Conservation (phyloP, 441 rosid species). For the Geranium incanum region DNA sequence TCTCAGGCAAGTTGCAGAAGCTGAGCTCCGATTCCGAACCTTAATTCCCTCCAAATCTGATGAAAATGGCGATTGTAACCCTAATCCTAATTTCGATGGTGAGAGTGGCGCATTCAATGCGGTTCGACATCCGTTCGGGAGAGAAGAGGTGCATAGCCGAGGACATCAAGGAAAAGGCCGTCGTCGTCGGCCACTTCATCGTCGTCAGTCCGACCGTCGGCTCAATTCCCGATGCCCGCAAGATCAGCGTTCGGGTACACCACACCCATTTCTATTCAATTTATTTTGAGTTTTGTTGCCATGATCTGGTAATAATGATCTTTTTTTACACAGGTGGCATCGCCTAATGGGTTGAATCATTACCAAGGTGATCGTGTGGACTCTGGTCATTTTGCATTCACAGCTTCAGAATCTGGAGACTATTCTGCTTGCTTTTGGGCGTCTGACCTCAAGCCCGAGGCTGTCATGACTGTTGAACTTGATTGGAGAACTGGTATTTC, state of each 20-base stretch:
- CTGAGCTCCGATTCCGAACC: too few species aligned
- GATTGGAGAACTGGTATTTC: constrained; percentile 77
- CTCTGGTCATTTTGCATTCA: constrained; percentile 63
- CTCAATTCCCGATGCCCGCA: constrained; percentile 47
- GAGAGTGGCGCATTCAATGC: constrained; percentile 37
- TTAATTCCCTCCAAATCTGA: not conserved
- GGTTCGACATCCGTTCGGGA: constrained; percentile 63
- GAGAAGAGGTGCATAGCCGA: constrained; percentile 67
- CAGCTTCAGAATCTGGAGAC: constrained; percentile 56
- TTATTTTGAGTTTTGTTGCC: too few species aligned
- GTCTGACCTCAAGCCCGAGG: constrained; percentile 29
- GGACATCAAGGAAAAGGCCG: constrained; percentile 49
- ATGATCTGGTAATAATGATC: too few species aligned
- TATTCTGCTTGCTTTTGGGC: constrained; percentile 60
- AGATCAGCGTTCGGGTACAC: constrained; percentile 50
- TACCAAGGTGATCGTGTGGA: constrained; percentile 51
- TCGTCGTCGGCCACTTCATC: constrained; percentile 61
- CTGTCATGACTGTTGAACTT: constrained; percentile 43
- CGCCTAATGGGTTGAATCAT: constrained; percentile 48
- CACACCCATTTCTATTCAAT: too few species aligned
- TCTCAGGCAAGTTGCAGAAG: too few species aligned
- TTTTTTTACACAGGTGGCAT: constrained; percentile 45
- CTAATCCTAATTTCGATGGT: not conserved
- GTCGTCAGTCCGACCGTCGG: constrained; percentile 47
- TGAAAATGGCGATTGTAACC: not conserved